Evolutionary conservation across 176 grass and related monocot species (phyloP).

Genomic region (Cenchrus purpureus): DNA sequence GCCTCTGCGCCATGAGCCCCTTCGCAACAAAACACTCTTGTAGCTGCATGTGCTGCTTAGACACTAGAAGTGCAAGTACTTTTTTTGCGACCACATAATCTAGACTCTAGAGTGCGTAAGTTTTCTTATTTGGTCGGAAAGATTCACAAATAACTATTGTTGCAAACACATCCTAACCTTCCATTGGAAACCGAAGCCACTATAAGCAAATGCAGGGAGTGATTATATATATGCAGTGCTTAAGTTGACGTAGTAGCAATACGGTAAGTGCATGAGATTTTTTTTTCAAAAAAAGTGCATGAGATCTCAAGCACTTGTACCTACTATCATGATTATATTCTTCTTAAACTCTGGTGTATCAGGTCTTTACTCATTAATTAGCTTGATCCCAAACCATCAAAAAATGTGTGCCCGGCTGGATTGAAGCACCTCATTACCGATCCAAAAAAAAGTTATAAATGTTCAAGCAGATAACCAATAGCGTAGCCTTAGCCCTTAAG

Average conservation of each 20-base stretch:
- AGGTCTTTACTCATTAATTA: background rate
- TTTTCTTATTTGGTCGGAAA: background rate
- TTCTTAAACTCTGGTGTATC: background rate
- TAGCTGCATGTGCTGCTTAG: constrained; percentile 3
- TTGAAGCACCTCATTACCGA: background rate
- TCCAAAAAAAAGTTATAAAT: background rate
- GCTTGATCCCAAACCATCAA: constrained; percentile 4
- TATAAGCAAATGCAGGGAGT: constrained; percentile 1
- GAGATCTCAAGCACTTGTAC: background rate
- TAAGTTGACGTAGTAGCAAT: background rate
- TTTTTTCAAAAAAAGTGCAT: background rate
- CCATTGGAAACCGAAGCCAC: constrained; percentile 11
- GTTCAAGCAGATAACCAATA: background rate
- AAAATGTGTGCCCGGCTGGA: background rate
- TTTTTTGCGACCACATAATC: background rate
- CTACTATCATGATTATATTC: background rate
- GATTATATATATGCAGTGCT: background rate
- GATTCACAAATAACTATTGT: constrained; percentile 4
- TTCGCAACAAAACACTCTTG: background rate
- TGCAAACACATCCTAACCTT: background rate
- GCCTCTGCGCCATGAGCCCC: too few relatives aligned
- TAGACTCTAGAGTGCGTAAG: background rate
- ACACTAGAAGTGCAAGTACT: background rate
- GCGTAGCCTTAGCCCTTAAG: background rate
- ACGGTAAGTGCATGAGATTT: background rate